Percentiles rank a stretch among this genome's conserved stretches.
These are phyloP conservation scores for Eucalyptus decipiens DNA, from an alignment of 345 rosid species.

Conservation along the genomic window DNA sequence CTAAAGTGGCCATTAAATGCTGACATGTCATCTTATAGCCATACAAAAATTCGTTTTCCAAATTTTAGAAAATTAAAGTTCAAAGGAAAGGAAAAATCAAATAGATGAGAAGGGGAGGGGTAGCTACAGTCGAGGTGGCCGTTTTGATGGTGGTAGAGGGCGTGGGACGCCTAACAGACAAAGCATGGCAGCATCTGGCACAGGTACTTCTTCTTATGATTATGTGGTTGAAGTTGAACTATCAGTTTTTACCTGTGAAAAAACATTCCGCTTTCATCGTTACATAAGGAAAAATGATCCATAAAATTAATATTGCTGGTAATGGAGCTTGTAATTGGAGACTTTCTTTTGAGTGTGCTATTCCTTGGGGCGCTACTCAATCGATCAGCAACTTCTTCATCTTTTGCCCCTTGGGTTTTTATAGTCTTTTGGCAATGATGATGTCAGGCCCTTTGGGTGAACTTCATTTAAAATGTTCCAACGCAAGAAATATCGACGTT, in stretches of 20 bases:
- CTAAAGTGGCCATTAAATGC: not conserved
- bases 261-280: not conserved
- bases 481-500: not conserved
- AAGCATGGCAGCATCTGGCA: slow-evolving; percentile 18
- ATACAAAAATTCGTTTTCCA: not conserved
- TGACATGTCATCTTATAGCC: not conserved
- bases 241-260: not conserved
- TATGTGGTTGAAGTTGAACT: not conserved
- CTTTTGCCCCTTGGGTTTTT: not conserved
- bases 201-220: not conserved
- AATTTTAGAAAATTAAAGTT: not conserved
- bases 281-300: not conserved
- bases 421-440: not conserved
- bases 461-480: not conserved
- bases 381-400: not conserved
- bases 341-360: not conserved
- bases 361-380: not conserved
- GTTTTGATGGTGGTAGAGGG: slow-evolving; percentile 29
- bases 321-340: not conserved
- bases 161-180: slow-evolving; percentile 30
- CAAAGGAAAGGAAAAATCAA: not conserved
- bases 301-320: not conserved
- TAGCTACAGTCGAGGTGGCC: not conserved
- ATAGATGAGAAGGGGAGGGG: not conserved
- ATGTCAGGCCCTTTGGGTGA: not conserved